These are phyloP conservation scores for Aquilaria yunnanensis DNA, from an alignment of 345 rosid species.

Conservation along the genomic window DNA sequence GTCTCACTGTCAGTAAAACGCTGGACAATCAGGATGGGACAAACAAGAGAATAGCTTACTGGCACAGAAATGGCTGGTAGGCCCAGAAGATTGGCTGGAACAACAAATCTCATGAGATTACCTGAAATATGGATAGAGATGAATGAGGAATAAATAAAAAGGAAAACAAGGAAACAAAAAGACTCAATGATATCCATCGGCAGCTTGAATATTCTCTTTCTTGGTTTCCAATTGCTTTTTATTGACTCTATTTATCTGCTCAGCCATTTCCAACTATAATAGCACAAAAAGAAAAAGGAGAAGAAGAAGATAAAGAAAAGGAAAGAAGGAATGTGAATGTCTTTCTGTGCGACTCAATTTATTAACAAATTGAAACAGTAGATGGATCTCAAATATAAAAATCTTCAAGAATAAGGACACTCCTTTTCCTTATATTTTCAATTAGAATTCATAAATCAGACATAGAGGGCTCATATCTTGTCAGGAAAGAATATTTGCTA, in stretches of 20 bases:
- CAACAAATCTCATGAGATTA: constrained; percentile 62
- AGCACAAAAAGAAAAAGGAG: background rate
- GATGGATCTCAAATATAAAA: background rate
- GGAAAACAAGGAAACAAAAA: background rate
- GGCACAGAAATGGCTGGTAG: constrained; percentile 83
- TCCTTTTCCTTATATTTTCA: too few species aligned
- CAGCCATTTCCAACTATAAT: too few species aligned
- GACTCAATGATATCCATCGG: too few species aligned
- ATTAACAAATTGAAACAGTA: background rate
- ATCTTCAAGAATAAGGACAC: too few species aligned
- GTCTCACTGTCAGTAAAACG: background rate
- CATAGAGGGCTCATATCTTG: background rate
- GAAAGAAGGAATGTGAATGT: background rate
- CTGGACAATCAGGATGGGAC: too few species aligned
- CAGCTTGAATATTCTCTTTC: too few species aligned
- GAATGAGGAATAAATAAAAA: background rate
- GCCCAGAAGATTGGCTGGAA: constrained; percentile 72
- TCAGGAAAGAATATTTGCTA: too few species aligned
- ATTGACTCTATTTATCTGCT: too few species aligned
- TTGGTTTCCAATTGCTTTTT: too few species aligned
- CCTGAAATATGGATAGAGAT: constrained; percentile 27
- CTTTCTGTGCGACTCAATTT: too few species aligned
- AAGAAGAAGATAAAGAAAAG: background rate
- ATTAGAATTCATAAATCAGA: background rate
- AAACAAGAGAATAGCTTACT: constrained; percentile 28